phyloP scores from a whole-genome alignment of 306 rosid species.

The Lathyrus tuberosus region DNA sequence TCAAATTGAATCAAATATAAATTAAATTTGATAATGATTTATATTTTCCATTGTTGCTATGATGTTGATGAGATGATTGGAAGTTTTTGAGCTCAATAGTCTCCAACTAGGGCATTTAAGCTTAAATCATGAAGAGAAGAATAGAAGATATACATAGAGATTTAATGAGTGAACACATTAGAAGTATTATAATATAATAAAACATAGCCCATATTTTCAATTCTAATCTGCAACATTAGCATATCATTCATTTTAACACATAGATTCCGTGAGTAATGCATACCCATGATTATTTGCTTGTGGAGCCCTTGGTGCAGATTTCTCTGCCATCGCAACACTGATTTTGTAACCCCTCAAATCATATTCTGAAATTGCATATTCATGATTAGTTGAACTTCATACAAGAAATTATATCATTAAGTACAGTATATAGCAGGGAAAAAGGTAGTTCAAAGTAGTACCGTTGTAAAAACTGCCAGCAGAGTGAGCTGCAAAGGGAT shows the following conservation, averaged over 20 bases:
- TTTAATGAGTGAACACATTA: not conserved
- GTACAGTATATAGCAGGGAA: not conserved
- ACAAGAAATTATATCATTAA: not conserved
- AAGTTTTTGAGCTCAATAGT: not conserved
- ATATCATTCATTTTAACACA: conserved; percentile 9
- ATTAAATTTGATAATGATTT: not conserved
- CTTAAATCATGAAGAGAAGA: not conserved
- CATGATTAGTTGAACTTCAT: conserved; percentile 19
- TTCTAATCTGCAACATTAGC: not conserved
- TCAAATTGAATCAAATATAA: not conserved
- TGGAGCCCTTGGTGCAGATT: conserved; percentile 88
- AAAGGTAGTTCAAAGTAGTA: conserved; percentile 39
- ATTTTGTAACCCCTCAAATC: conserved; percentile 87
- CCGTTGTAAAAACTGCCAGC: conserved; percentile 91
- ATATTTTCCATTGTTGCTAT: no score
- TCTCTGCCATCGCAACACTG: conserved; percentile 92
- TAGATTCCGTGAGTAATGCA: conserved; percentile 9
- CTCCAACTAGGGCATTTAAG: not conserved
- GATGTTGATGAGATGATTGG: not conserved
- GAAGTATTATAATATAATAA: not conserved
- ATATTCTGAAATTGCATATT: conserved; percentile 58
- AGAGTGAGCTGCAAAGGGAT: conserved; percentile 95
- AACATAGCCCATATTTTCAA: not conserved
- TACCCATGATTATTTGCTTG: conserved; percentile 72
- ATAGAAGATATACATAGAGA: not conserved